A percentile compares a stretch with the other conserved stretches of the same genome.
These are phyloP conservation scores for Scleromitrula shiraiana DNA, from an alignment of 2,329 filamentous ascomycete species.

Conservation along the genomic window DNA sequence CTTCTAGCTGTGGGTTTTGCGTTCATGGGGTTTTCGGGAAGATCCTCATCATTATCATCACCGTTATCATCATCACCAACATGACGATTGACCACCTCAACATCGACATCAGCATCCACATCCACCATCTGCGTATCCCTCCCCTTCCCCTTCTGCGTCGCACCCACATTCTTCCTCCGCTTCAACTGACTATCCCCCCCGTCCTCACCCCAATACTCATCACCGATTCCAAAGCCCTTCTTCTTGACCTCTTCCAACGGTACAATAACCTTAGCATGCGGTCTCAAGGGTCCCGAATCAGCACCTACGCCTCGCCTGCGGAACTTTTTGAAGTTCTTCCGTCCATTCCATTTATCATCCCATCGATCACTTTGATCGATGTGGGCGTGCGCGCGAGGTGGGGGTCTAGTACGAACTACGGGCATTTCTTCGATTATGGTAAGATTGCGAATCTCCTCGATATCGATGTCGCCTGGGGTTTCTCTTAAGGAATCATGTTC, in stretches of 20 bases:
- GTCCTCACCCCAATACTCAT: constrained; percentile 45
- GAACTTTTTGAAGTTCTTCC: constrained; percentile 95
- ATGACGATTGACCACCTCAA: neutral
- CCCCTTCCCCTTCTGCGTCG: constrained; percentile 25
- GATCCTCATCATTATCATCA: neutral
- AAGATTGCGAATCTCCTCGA: constrained; percentile 64
- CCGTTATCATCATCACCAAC: neutral
- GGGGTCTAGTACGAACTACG: constrained; percentile 37
- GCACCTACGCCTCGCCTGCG: constrained; percentile 47
- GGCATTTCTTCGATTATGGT: constrained; percentile 73
- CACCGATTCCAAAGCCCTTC: constrained; percentile 50
- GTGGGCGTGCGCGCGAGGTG: constrained; percentile 24
- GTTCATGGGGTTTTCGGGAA: neutral
- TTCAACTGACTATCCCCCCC: constrained; percentile 30
- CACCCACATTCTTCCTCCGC: constrained; percentile 27
- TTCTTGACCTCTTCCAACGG: constrained; percentile 52
- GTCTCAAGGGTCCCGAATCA: constrained; percentile 30
- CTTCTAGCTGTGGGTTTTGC: neutral
- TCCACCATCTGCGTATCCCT: constrained; percentile 9
- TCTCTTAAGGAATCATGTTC: constrained; percentile 48
- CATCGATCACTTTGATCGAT: constrained; percentile 54
- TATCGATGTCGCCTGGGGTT: constrained; percentile 57
- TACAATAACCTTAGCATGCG: constrained; percentile 40
- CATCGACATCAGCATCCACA: neutral
- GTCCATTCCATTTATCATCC: constrained; percentile 86